A percentile compares a stretch with the other conserved stretches of the same genome.
Conservation (phyloP, 805 yeast genomes). For the Saccharomycopsis fodiens region DNA sequence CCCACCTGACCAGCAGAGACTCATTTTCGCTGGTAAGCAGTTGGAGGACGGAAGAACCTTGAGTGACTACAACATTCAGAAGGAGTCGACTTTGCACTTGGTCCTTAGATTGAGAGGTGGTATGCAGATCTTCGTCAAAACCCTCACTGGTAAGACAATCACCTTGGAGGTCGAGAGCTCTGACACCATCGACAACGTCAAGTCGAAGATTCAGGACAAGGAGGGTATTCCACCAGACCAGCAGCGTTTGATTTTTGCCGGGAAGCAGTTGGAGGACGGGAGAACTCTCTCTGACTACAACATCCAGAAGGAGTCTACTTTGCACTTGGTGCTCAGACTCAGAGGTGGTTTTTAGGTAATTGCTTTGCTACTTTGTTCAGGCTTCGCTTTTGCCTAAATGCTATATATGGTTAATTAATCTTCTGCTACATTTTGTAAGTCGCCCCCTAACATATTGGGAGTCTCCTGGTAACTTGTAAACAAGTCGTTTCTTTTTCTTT, state of each 20-base stretch:
- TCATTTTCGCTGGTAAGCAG: conserved; percentile 67
- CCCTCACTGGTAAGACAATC: conserved; percentile 55
- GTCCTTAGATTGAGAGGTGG: conserved; percentile 74
- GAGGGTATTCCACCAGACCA: conserved; percentile 71
- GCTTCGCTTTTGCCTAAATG: too few relatives aligned
- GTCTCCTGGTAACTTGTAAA: too few relatives aligned
- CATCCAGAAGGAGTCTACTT: conserved; percentile 64
- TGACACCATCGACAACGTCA: conserved; percentile 55
- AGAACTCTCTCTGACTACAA: conserved; percentile 67
- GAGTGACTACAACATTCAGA: conserved; percentile 66
- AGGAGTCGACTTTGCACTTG: conserved; percentile 63
- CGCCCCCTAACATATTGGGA: too few relatives aligned
- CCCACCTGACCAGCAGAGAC: conserved; percentile 66
- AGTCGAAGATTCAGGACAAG: conserved; percentile 59
- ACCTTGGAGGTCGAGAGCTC: conserved; percentile 55
- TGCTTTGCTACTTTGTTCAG: too few relatives aligned
- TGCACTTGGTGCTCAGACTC: conserved; percentile 64
- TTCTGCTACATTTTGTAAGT: too few relatives aligned
- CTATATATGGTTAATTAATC: too few relatives aligned
- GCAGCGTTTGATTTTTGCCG: conserved; percentile 63
- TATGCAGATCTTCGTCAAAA: conserved; percentile 37
- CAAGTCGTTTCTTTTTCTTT: too few relatives aligned
- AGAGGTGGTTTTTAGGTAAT: conserved; percentile 52
- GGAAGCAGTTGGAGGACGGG: conserved; percentile 67
- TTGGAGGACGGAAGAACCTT: conserved; percentile 65